A percentile compares a stretch with the other conserved stretches of the same genome.
These are phyloP conservation scores for Pseudonitzschia multistriata DNA, from an alignment of 108 stramenopile species.

Conservation along the genomic window DNA sequence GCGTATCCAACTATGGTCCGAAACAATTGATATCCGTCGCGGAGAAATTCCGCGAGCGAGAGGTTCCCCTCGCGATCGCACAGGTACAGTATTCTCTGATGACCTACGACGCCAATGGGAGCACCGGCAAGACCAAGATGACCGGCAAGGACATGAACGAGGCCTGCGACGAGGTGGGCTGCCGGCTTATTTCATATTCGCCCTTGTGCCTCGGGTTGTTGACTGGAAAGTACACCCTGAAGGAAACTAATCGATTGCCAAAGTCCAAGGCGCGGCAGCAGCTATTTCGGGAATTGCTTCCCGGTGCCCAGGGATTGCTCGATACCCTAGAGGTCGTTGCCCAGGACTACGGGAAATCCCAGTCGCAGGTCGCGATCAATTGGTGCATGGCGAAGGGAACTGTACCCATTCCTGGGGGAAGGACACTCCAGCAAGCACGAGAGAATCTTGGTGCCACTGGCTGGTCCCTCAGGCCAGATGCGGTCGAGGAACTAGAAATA, in stretches of 20 bases:
- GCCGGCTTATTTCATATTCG: slow-evolving; percentile 77
- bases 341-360: slow-evolving; percentile 62
- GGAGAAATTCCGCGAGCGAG: slow-evolving; percentile 47
- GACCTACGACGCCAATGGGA: slow-evolving; percentile 48
- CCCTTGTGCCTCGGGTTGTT: slow-evolving; percentile 81
- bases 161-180: slow-evolving; percentile 68
- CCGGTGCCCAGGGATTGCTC: slow-evolving; percentile 65
- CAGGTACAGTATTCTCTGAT: slow-evolving; percentile 85
- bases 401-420: slow-evolving; percentile 80
- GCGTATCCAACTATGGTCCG: slow-evolving; percentile 80
- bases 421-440: slow-evolving; percentile 61
- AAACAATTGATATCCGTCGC: slow-evolving; percentile 52
- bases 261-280: slow-evolving; percentile 66
- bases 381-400: slow-evolving; percentile 88
- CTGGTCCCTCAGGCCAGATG: slow-evolving; percentile 56
- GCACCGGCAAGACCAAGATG: not conserved
- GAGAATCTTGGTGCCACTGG: slow-evolving; percentile 70
- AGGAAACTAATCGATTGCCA: slow-evolving; percentile 56
- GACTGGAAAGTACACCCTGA: slow-evolving; percentile 76
- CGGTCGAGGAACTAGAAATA: slow-evolving; percentile 70
- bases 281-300: slow-evolving; percentile 78
- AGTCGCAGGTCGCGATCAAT: slow-evolving; percentile 88
- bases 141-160: slow-evolving; percentile 62
- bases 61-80: slow-evolving; percentile 79
- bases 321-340: slow-evolving; percentile 67